Evolutionary conservation across 805 yeast species (phyloP).

Genomic region (Yamadazyma kitorensis): DNA sequence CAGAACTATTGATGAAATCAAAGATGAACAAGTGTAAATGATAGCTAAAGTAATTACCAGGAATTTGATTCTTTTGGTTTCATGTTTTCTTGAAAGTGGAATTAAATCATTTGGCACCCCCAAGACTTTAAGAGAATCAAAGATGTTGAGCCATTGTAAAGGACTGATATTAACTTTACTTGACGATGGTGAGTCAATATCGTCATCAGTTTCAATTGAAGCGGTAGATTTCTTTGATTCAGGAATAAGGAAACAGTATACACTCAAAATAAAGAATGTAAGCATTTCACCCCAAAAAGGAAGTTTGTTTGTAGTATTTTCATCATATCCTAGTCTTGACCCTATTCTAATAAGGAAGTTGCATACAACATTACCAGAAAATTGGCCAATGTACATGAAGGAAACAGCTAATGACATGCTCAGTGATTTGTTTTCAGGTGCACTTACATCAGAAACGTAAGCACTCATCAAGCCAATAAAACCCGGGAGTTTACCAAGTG

Average conservation of each 20-base stretch:
- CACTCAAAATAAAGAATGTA: neutral
- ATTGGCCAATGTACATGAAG: neutral
- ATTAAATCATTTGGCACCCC: constrained; percentile 3
- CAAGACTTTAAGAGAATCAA: constrained; percentile 1
- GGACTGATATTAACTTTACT: too few relatives aligned
- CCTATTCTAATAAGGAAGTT: constrained; percentile 3
- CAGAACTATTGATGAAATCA: neutral
- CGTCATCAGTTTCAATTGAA: too few relatives aligned
- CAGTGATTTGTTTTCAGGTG: constrained; percentile 5
- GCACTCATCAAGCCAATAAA: constrained; percentile 1
- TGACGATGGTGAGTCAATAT: too few relatives aligned
- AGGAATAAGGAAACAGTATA: constrained; percentile 3
- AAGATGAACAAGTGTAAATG: neutral
- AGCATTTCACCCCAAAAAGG: constrained; percentile 4
- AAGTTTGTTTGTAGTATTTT: neutral
- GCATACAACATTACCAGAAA: neutral
- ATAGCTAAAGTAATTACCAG: constrained; percentile 4
- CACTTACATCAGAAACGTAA: constrained; percentile 5
- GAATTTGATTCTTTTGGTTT: constrained; percentile 2
- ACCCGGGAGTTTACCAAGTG: constrained; percentile 2
- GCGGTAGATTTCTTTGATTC: constrained; percentile 5
- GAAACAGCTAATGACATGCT: constrained; percentile 2
- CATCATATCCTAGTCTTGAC: neutral
- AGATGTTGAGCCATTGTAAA: too few relatives aligned
- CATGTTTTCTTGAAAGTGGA: constrained; percentile 2